phyloP scores from a whole-genome alignment of 805 yeast species.

The Yueomyces sinensis region DNA sequence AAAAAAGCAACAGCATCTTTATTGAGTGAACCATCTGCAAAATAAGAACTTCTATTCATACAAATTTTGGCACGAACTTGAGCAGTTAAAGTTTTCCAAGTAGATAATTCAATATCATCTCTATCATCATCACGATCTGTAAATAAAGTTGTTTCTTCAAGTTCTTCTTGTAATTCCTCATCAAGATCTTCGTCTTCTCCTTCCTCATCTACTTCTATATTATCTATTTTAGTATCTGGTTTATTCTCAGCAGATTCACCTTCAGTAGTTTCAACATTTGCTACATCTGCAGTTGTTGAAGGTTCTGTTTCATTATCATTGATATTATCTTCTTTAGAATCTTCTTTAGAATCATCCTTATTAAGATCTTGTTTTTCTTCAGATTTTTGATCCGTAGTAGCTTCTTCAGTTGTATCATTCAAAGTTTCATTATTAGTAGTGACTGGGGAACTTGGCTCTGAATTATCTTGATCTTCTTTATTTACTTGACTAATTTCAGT shows the following conservation, averaged over 20 bases:
- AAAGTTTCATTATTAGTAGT: background rate
- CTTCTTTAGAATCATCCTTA: background rate
- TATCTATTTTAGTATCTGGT: background rate
- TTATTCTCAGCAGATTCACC: background rate
- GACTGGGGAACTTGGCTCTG: background rate
- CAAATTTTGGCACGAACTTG: conserved; percentile 68
- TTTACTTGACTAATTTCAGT: background rate
- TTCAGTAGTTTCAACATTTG: background rate
- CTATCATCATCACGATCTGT: conserved; percentile 44
- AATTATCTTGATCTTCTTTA: background rate
- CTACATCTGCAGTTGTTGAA: background rate
- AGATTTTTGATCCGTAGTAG: too few relatives aligned
- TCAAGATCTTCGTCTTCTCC: conserved; percentile 18
- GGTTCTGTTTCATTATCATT: background rate
- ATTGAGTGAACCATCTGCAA: conserved; percentile 46
- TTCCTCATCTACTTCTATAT: conserved; percentile 18
- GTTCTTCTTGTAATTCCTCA: conserved; percentile 7
- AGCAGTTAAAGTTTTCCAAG: conserved; percentile 78
- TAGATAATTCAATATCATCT: conserved; percentile 61
- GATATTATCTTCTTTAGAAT: background rate
- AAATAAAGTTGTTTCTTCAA: conserved; percentile 21
- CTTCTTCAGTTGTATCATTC: background rate
- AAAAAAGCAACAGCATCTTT: conserved; percentile 56
- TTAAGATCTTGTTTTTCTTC: background rate
- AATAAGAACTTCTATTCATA: conserved; percentile 50